phyloP scores from a whole-genome alignment of 2,329 filamentous ascomycete genomes.

The Ophiostoma himal-ulmi region DNA sequence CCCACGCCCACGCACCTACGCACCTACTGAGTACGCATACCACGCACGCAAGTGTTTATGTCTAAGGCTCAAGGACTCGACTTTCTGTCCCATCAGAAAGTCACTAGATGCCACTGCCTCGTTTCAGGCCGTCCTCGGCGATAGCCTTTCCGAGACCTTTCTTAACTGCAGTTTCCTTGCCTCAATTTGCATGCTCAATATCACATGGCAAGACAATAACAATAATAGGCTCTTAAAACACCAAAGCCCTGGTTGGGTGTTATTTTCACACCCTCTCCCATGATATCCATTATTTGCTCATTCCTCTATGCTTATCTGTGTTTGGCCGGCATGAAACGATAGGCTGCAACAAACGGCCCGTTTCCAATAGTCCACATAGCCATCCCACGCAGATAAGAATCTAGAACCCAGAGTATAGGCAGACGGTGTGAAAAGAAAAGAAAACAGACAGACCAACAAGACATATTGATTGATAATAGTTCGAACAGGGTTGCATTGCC shows the following conservation, averaged over 20 bases:
- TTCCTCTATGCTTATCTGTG: slow-evolving; percentile 9
- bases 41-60: too few relatives aligned
- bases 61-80: background rate
- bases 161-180: background rate
- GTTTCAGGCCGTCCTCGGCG: background rate
- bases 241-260: background rate
- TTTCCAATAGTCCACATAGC: slow-evolving; percentile 9
- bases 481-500: background rate
- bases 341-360: slow-evolving; percentile 14
- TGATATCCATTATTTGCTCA: slow-evolving; percentile 6
- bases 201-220: background rate
- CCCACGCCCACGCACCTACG: too few relatives aligned
- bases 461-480: background rate
- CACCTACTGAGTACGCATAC: too few relatives aligned
- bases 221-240: background rate
- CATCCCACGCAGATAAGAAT: background rate
- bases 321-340: slow-evolving; percentile 1
- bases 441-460: background rate
- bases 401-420: background rate
- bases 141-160: background rate
- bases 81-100: background rate
- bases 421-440: background rate
- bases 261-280: background rate
- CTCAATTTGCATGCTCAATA: background rate
- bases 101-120: background rate